phyloP scores from a whole-genome alignment of 352 stramenopile species.

The Phytophthora pini region DNA sequence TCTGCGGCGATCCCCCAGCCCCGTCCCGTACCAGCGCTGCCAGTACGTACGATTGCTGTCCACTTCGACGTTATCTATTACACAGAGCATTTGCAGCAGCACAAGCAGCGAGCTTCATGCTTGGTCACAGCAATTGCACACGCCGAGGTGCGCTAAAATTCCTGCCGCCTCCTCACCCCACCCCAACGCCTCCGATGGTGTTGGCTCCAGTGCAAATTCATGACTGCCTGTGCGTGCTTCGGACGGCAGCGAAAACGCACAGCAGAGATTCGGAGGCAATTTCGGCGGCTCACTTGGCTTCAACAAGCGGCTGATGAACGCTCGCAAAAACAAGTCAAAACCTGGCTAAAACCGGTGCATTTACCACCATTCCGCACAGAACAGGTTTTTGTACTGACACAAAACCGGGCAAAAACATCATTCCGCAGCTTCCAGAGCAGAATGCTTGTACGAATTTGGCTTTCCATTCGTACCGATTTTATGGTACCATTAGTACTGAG shows the following conservation, averaged over 20 bases:
- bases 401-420: constrained; percentile 13
- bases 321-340: constrained; percentile 9
- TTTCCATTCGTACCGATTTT: too few species aligned
- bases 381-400: not conserved
- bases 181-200: not conserved
- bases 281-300: constrained; percentile 19
- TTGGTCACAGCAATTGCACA: not conserved
- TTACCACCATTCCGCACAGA: constrained; percentile 24
- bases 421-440: too few species aligned
- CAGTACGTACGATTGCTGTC: constrained; percentile 18
- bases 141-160: not conserved
- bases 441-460: too few species aligned
- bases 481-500: too few species aligned
- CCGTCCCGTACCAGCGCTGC: constrained; percentile 1
- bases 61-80: constrained; percentile 4
- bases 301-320: constrained; percentile 19
- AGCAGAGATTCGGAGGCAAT: not conserved
- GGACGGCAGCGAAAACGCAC: not conserved
- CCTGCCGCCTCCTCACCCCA: not conserved
- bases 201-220: constrained; percentile 18
- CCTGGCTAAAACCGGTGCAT: constrained; percentile 16
- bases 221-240: constrained; percentile 4
- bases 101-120: not conserved
- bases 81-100: not conserved
- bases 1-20: constrained; percentile 27